Base-by-base conservation (phyloP, 148 eudicot genomes). In the Pouteria glomerata region DNA sequence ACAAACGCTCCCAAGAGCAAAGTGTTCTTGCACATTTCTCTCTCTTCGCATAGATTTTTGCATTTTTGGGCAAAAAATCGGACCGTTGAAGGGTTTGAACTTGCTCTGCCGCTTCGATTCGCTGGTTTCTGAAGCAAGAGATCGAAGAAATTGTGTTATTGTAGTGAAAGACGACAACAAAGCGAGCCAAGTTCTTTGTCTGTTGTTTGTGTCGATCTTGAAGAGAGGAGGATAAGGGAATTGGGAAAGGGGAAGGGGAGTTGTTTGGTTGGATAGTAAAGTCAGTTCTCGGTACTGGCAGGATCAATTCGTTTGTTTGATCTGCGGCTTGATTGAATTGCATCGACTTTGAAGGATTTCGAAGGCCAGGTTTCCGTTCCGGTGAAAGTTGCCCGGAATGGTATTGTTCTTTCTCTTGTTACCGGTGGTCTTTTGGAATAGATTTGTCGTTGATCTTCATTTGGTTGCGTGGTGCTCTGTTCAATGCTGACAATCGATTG, bases 301-400 rank as follows among this genome's bases (percentile, higher is more conserved):
- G 70, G 76, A 74, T 74, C 77, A 64, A 69, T 45, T 24, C 12
- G 57, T n/a, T 33, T 51, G 21, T 68, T n/a, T 35, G 71, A 68
- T 68, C 60, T 21, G 63, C 47, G 61, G 23, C 35, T 62, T 35
- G 26, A 34, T 45, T 68, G 63, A 52, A 48, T 27, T 33, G 60
- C 21, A 37, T 50, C 14, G 33, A 11, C 1, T 37, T 70, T 56
- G 65, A 63, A 65, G 42, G 60, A 57, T 41, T n/a, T 35, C 35
- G 31, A 48, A 53, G 73, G 51, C 63, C 65, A 74, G 75, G 66
- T 65, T 73, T 80, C 82, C 68, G 92, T 83, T 88, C 84, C 75
- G 73, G 75, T 76, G 74, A 45, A 72, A 77, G 79, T 45, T 34
- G 11, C n/a, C 56, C 77, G 50, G 51, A 44, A 88, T 88, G 92